Evolutionary conservation across 192 early-diverging fungal genomes (phyloP).

Genomic region (Linnemannia zychae): DNA sequence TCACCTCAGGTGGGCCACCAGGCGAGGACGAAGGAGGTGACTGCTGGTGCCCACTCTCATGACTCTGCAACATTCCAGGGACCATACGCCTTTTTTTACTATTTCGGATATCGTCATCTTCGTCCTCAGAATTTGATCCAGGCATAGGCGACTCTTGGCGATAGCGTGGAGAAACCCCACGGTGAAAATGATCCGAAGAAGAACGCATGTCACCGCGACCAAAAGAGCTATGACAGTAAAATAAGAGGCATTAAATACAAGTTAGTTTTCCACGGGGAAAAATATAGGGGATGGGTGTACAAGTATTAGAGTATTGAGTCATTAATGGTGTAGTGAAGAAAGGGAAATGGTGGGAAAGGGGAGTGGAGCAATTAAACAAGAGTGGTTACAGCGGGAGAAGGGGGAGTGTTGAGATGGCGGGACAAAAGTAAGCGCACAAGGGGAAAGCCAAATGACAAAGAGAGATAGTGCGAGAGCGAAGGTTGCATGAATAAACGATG

Average conservation of each 20-base stretch:
- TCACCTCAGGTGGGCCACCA: constrained; percentile 54
- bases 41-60: constrained; percentile 22
- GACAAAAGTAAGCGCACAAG: neutral
- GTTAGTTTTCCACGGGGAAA: neutral
- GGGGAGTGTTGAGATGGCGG: neutral
- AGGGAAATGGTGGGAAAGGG: neutral
- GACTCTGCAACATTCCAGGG: constrained; percentile 18
- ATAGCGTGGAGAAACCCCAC: constrained; percentile 33
- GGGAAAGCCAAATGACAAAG: neutral
- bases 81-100: constrained; percentile 44
- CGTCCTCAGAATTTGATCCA: constrained; percentile 53
- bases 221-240: constrained; percentile 11
- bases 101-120: constrained; percentile 56
- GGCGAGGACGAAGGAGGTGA: constrained; percentile 33
- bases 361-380: neutral
- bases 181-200: constrained; percentile 13
- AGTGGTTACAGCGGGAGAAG: neutral
- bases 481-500: constrained; percentile 13
- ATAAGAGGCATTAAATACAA: neutral
- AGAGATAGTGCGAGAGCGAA: neutral
- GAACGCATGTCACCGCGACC: constrained; percentile 21
- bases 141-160: constrained; percentile 52
- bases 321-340: neutral
- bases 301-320: neutral
- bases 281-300: neutral